phyloP scores from a whole-genome alignment of 768 basidiomycete genomes.

The Boletus vinaceobasis region DNA sequence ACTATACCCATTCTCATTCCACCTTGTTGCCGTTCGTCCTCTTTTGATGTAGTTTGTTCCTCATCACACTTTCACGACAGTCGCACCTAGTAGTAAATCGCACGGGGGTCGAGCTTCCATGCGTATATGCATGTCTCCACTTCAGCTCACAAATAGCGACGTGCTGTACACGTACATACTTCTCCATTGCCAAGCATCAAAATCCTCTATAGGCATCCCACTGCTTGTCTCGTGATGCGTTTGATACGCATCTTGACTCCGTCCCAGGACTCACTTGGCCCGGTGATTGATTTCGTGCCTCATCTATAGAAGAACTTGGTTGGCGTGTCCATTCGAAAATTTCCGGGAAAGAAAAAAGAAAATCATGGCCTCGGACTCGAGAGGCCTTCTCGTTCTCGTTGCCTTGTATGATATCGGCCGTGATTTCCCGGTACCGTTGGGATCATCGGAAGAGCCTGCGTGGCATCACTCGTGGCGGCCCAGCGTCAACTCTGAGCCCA shows the following conservation, averaged over 20 bases:
- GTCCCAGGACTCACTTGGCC: not conserved
- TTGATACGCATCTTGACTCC: too few species aligned
- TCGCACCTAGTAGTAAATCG: too few species aligned
- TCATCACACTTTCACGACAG: not conserved
- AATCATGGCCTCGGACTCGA: too few species aligned
- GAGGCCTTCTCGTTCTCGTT: not conserved
- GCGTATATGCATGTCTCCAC: too few species aligned
- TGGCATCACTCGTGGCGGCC: not conserved
- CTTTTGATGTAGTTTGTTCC: not conserved
- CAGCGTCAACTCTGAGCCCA: not conserved
- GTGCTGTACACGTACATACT: too few species aligned
- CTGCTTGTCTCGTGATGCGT: not conserved
- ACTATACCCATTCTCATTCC: not conserved
- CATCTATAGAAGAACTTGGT: not conserved
- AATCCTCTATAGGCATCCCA: not conserved
- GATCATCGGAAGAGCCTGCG: not conserved
- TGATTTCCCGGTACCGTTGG: not conserved
- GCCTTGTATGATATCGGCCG: not conserved
- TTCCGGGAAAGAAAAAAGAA: too few species aligned
- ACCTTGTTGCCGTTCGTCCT: not conserved
- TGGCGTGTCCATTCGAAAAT: not conserved
- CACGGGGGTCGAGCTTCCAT: too few species aligned
- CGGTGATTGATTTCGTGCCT: not conserved
- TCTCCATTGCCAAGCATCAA: too few species aligned
- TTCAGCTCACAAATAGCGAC: too few species aligned